Conservation (phyloP, 306 rosid genomes). For the Corylus americana region DNA sequence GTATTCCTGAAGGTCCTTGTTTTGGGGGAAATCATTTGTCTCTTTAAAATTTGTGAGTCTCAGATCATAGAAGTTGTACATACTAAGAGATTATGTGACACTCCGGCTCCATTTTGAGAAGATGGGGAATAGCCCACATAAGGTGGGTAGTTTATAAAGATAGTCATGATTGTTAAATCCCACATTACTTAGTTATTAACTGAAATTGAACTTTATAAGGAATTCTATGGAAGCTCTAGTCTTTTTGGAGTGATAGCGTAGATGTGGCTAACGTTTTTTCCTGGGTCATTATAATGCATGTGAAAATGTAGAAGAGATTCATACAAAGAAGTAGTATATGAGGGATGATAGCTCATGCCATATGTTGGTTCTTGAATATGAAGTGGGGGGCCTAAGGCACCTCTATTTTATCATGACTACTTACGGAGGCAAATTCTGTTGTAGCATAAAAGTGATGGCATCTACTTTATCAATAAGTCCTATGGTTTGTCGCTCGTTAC, state of each 20-base stretch:
- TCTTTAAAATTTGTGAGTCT: neutral
- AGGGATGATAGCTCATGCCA: too few species aligned
- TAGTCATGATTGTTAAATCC: too few species aligned
- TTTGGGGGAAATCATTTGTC: neutral
- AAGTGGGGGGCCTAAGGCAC: constrained; percentile 8
- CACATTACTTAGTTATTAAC: too few species aligned
- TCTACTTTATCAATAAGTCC: neutral
- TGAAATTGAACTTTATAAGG: too few species aligned
- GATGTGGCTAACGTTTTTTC: too few species aligned
- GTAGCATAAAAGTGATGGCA: neutral
- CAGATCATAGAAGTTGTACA: neutral
- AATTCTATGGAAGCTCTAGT: too few species aligned
- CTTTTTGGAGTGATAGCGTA: too few species aligned
- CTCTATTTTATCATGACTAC: constrained; percentile 8
- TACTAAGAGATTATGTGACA: neutral
- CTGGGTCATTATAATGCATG: neutral
- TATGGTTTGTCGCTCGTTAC: neutral
- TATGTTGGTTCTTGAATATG: too few species aligned
- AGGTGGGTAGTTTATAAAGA: too few species aligned
- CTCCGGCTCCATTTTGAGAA: too few species aligned
- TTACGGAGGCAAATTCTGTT: constrained; percentile 19
- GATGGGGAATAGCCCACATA: too few species aligned
- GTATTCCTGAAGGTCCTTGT: neutral
- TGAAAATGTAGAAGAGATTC: neutral
- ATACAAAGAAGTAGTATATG: neutral